Evolutionary conservation across 306 rosid species (phyloP).

Genomic region (Senna tora): DNA sequence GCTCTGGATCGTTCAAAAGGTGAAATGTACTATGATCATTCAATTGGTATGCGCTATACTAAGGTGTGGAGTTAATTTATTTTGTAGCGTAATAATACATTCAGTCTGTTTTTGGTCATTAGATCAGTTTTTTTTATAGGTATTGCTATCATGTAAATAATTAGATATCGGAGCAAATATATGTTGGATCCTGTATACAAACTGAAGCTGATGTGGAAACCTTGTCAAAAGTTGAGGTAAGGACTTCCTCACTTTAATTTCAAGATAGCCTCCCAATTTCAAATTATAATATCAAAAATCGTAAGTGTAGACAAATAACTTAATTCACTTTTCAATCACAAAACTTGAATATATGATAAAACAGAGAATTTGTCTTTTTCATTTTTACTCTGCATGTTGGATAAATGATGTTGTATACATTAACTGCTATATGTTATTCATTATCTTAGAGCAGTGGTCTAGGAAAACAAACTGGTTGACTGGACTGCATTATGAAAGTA

Average conservation of each 20-base stretch:
- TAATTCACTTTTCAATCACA: slow-evolving; percentile 22
- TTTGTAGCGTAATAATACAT: slow-evolving; percentile 19
- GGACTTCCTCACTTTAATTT: slow-evolving; percentile 28
- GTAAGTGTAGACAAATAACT: slow-evolving; percentile 13
- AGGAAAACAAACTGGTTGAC: neutral
- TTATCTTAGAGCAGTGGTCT: slow-evolving; percentile 5
- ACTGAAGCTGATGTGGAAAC: slow-evolving; percentile 74
- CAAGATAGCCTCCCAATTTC: slow-evolving; percentile 14
- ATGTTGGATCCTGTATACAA: slow-evolving; percentile 93
- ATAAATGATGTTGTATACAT: slow-evolving; percentile 19
- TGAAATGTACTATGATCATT: slow-evolving; percentile 80
- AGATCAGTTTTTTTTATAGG: slow-evolving; percentile 18
- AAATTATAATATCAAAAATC: slow-evolving; percentile 18
- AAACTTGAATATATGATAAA: slow-evolving; percentile 25
- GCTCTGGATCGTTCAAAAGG: slow-evolving; percentile 86
- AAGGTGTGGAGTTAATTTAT: slow-evolving; percentile 62
- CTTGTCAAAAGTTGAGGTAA: slow-evolving; percentile 68
- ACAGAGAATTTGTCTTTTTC: neutral
- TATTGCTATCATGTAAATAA: slow-evolving; percentile 35
- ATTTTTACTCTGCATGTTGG: slow-evolving; percentile 20
- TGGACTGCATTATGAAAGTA: slow-evolving; percentile 8
- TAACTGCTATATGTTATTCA: slow-evolving; percentile 15
- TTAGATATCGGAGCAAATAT: slow-evolving; percentile 90
- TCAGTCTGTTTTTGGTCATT: slow-evolving; percentile 15
- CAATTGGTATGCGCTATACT: slow-evolving; percentile 86